These are phyloP conservation scores for Xenoacremonium recifei DNA, from an alignment of 2,329 filamentous ascomycete genomes.

Conservation along the genomic window DNA sequence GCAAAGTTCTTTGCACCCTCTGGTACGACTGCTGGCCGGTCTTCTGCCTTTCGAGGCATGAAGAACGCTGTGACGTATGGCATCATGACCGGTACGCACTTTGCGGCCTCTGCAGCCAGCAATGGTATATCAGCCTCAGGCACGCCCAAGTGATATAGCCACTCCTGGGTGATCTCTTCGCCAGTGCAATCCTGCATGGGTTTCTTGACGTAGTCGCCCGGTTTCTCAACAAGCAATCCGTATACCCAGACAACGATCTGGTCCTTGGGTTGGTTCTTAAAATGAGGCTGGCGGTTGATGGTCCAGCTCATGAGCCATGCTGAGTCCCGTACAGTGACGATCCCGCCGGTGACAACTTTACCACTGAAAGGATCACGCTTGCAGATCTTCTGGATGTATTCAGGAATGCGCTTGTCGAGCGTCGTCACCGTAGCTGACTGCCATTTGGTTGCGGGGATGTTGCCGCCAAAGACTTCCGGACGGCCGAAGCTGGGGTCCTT, in stretches of 20 bases:
- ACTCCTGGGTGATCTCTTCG: slow-evolving; percentile 11
- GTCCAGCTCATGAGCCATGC: slow-evolving; percentile 15
- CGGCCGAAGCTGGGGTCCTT: slow-evolving; percentile 10
- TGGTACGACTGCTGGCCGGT: slow-evolving; percentile 8
- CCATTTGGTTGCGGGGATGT: slow-evolving; percentile 29
- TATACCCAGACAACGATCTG: slow-evolving; percentile 11
- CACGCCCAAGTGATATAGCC: slow-evolving; percentile 13
- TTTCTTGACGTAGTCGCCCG: slow-evolving; percentile 14
- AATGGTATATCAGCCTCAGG: slow-evolving; percentile 8
- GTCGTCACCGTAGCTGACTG: slow-evolving; percentile 41
- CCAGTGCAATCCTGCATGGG: slow-evolving; percentile 15
- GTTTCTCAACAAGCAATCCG: slow-evolving; percentile 10
- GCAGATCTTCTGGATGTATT: slow-evolving; percentile 17
- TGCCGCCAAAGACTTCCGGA: slow-evolving; percentile 11
- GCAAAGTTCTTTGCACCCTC: slow-evolving; percentile 10
- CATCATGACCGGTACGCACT: slow-evolving; percentile 14
- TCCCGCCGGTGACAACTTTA: slow-evolving; percentile 33
- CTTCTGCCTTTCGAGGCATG: slow-evolving; percentile 12
- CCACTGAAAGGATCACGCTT: slow-evolving; percentile 27
- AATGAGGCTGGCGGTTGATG: slow-evolving; percentile 13
- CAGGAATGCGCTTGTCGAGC: slow-evolving; percentile 24
- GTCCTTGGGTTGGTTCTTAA: slow-evolving; percentile 13
- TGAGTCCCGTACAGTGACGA: slow-evolving; percentile 26
- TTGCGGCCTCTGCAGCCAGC: slow-evolving; percentile 9
- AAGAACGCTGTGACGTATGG: slow-evolving; percentile 14